phyloP scores from a whole-genome alignment of 441 rosid genomes.

The Macaranga tanarius region DNA sequence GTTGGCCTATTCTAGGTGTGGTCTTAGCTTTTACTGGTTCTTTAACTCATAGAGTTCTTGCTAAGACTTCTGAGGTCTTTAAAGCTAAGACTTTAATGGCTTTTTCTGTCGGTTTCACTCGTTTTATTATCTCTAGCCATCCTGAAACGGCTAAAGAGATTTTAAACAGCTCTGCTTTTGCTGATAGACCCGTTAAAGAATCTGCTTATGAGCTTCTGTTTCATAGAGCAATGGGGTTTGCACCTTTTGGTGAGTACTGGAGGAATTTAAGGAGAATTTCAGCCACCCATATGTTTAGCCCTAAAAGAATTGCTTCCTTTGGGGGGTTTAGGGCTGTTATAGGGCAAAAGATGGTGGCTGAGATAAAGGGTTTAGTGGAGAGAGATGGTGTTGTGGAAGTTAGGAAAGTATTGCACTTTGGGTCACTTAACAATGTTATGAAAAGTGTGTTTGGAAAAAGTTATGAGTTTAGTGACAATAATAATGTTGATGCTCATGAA shows the following conservation, averaged over 20 bases:
- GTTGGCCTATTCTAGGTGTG: slow-evolving; percentile 53
- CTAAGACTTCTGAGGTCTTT: slow-evolving; percentile 28
- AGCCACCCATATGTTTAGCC: slow-evolving; percentile 68
- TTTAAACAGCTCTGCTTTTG: slow-evolving; percentile 67
- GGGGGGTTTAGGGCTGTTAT: slow-evolving; percentile 42
- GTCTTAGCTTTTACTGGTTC: slow-evolving; percentile 43
- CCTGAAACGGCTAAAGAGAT: slow-evolving; percentile 64
- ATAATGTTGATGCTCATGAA: slow-evolving; percentile 31
- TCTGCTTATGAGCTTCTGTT: slow-evolving; percentile 76
- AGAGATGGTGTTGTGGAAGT: slow-evolving; percentile 38
- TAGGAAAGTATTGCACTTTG: slow-evolving; percentile 58
- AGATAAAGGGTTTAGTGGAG: slow-evolving; percentile 35
- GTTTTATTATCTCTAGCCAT: slow-evolving; percentile 64
- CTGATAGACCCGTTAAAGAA: slow-evolving; percentile 74
- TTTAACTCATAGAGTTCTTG: slow-evolving; percentile 55
- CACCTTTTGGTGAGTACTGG: slow-evolving; percentile 77
- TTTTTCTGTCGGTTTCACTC: slow-evolving; percentile 65
- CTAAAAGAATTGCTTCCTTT: slow-evolving; percentile 48
- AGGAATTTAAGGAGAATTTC: slow-evolving; percentile 70
- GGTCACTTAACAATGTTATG: slow-evolving; percentile 71
- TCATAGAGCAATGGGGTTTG: slow-evolving; percentile 84
- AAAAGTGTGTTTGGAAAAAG: slow-evolving; percentile 63
- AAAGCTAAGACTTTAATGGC: slow-evolving; percentile 61
- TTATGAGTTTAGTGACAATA: slow-evolving; percentile 39
- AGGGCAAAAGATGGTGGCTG: slow-evolving; percentile 51